Evolutionary conservation across 768 basidiomycete genomes (phyloP).

Genomic region (Ramaria sp.): DNA sequence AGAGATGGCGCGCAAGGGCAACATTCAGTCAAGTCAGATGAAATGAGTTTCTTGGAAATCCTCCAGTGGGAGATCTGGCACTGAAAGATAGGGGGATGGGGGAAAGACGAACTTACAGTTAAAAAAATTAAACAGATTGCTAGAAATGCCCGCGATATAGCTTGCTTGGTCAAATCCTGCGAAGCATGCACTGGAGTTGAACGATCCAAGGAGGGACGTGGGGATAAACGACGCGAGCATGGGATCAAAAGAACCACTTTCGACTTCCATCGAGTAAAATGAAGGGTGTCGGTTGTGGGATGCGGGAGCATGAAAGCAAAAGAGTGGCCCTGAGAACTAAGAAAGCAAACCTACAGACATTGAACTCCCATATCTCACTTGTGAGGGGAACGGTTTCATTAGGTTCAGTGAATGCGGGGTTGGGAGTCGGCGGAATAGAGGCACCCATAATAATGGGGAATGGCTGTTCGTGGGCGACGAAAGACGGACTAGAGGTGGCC

Average conservation of each 20-base stretch:
- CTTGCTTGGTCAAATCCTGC: conserved; percentile 26
- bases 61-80: neutral
- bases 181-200: conserved; percentile 16
- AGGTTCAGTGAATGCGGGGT: conserved; percentile 14
- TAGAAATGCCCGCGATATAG: conserved; percentile 30
- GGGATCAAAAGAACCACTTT: conserved; percentile 32
- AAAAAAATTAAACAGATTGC: conserved; percentile 22
- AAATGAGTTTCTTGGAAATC: no score
- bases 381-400: conserved; percentile 21
- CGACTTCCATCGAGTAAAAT: conserved; percentile 20
- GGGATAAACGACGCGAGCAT: conserved; percentile 35
- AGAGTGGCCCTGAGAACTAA: neutral
- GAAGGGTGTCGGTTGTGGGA: no score
- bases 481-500: conserved; percentile 18
- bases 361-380: conserved; percentile 26
- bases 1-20: neutral
- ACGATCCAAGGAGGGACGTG: conserved; percentile 32
- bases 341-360: conserved; percentile 11
- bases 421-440: conserved; percentile 18
- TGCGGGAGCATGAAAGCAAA: no score
- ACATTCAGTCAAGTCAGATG: conserved; percentile 14
- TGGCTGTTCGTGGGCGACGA: conserved; percentile 24
- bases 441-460: conserved; percentile 28
- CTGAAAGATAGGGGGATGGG: neutral
- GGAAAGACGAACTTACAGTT: conserved; percentile 6